Evolutionary conservation across 1,284 basidiomycete species (phyloP).

Genomic region (Moesziomyces aphidis): DNA sequence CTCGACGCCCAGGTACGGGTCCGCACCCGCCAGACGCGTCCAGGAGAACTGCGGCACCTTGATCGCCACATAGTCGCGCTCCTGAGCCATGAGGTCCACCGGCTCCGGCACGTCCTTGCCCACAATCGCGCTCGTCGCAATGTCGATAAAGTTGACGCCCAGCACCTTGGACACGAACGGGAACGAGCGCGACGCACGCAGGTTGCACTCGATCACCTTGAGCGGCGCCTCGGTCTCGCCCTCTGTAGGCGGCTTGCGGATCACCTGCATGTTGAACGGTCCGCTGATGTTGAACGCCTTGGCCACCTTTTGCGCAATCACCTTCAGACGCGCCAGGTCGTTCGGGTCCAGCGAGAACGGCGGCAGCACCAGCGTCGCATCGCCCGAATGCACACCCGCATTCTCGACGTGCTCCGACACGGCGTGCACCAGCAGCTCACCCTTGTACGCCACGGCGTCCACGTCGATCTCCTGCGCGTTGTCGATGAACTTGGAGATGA

Average conservation of each 20-base stretch:
- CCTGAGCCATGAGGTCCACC: slow-evolving; percentile 90
- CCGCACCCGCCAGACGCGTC: slow-evolving; percentile 91
- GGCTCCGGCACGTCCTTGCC: slow-evolving; percentile 90
- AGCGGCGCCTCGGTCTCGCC: slow-evolving; percentile 76
- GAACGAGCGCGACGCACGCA: slow-evolving; percentile 97
- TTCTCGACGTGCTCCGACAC: slow-evolving; percentile 99
- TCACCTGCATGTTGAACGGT: slow-evolving; percentile 99
- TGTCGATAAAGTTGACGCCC: slow-evolving; percentile 95
- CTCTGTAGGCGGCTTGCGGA: slow-evolving; percentile 79
- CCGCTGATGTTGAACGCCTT: slow-evolving; percentile 95
- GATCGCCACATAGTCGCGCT: slow-evolving; percentile 93
- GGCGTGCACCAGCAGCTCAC: slow-evolving; percentile 93
- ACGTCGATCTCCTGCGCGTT: slow-evolving; percentile 97
- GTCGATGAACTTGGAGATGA: slow-evolving; percentile 98
- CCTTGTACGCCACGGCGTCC: slow-evolving; percentile 95
- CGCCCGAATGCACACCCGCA: slow-evolving; percentile 98
- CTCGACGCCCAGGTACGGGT: slow-evolving; percentile 96
- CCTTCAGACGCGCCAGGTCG: slow-evolving; percentile 88
- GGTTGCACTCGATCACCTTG: slow-evolving; percentile 99
- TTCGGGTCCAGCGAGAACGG: slow-evolving; percentile 82
- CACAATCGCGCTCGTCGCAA: slow-evolving; percentile 91
- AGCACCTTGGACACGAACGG: slow-evolving; percentile 99
- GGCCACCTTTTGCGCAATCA: slow-evolving; percentile 93
- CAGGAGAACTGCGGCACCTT: slow-evolving; percentile 99
- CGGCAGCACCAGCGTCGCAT: slow-evolving; percentile 97